Base-by-base conservation (phyloP, 768 basidiomycete genomes). In the Hypsizygus marmoreus region DNA sequence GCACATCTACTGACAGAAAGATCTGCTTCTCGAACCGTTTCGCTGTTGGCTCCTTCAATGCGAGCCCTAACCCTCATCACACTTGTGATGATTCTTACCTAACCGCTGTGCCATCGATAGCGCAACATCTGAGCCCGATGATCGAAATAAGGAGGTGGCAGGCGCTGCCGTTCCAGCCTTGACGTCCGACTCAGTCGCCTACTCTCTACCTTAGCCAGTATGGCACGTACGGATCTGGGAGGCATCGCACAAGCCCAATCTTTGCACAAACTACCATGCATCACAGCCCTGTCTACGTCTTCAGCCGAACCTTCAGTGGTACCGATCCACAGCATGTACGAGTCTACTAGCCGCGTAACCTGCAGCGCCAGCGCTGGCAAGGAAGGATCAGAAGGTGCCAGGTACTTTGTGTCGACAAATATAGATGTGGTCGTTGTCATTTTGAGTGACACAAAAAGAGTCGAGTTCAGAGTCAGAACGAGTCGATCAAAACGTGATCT, bases 201-300 rank as follows among this genome's bases (percentile, higher is more conserved):
- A 26, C 36, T 32, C 10, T 33, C 22, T 41, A 34, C 50, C 42
- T 40, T 44, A 40, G 40, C 49, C 46, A 42, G 42, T 9, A 37
- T 47, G 43, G 17, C 45, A 66, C 72, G 44, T 62, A 73, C 71
- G 45, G 28, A 45, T 51, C 53, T 65, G 4, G 78, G 64, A 17
- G 89, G 88, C 86, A 91, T 89, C 23, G 84, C 89, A 58, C 83
- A 88, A 17, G 85, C 87, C 90, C 90, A 92, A 56, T 93, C 90
- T 47, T 69, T 75, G 57, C 79, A 79, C 43, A 92, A 68, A 33
- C 62, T 71, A 19, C 90, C 90, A 28, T 69, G 67, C 31, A 65
- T 61, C 0, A 77, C 67, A n/a, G 80, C 80, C 43, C 69, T 71
- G 40, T 69, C 67, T 26, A 72, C 74, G 48, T 72, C 69, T 41